These are phyloP conservation scores for Cunninghamia lanceolata DNA, from an alignment of 75 land plant genomes.

Conservation along the genomic window DNA sequence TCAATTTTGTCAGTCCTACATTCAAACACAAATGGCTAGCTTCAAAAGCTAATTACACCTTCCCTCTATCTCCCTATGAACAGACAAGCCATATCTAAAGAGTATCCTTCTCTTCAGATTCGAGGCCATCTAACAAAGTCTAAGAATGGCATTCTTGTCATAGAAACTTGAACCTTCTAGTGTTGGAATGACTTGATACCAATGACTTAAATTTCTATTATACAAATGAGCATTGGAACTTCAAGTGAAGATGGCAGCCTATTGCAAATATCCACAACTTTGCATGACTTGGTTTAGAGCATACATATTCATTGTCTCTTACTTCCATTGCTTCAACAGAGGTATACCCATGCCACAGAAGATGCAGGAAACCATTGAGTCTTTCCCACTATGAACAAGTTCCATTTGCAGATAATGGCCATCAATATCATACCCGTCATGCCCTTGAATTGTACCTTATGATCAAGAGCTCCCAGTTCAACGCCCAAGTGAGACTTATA, in stretches of 20 bases:
- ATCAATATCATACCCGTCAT: no score
- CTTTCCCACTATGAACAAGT: no score
- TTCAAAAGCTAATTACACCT: not conserved
- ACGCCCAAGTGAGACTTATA: no score
- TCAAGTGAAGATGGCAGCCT: conserved; percentile 1
- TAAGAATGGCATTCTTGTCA: conserved; percentile 7
- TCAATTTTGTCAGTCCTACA: no score
- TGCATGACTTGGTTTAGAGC: no score
- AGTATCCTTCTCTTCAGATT: not conserved
- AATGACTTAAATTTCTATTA: not conserved
- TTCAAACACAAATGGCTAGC: conserved; percentile 4
- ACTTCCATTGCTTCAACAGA: no score
- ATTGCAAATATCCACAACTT: conserved; percentile 4
- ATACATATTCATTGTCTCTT: no score
- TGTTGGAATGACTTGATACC: not conserved
- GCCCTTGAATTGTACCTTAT: no score
- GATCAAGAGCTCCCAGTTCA: no score
- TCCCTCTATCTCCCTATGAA: conserved; percentile 4
- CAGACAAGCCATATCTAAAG: conserved; percentile 8
- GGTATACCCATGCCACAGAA: no score
- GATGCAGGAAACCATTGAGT: no score
- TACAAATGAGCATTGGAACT: conserved; percentile 1
- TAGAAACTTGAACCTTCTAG: not conserved
- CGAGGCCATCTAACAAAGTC: conserved; percentile 6
- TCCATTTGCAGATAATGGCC: no score